These are phyloP conservation scores for Laburnicola sp. DNA, from an alignment of 2,329 filamentous ascomycete genomes.

Conservation along the genomic window DNA sequence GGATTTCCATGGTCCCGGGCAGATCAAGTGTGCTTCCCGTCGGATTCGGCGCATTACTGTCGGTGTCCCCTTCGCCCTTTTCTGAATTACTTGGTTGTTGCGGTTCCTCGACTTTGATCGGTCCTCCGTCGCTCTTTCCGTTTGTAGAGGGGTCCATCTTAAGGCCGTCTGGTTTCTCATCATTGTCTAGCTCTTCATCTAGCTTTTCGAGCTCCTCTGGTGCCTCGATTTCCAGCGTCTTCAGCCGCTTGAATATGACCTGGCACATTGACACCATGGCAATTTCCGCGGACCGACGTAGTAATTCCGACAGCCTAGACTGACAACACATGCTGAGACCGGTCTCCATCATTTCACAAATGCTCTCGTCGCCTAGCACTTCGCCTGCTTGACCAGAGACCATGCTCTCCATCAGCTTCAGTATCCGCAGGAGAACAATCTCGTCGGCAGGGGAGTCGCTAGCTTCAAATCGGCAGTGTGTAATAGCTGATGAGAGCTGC, in stretches of 20 bases:
- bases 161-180: constrained; percentile 66
- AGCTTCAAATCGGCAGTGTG: constrained; percentile 95
- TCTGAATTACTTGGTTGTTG: constrained; percentile 40
- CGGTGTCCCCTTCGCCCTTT: constrained; percentile 40
- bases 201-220: constrained; percentile 67
- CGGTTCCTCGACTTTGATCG: constrained; percentile 40
- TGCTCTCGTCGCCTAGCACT: constrained; percentile 94
- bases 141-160: constrained; percentile 82
- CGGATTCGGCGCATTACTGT: constrained; percentile 43
- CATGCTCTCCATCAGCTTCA: constrained; percentile 98
- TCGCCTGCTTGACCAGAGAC: constrained; percentile 90
- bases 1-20: constrained; percentile 41
- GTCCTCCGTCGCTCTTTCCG: constrained; percentile 57
- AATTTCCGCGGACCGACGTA: constrained; percentile 90
- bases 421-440: constrained; percentile 88
- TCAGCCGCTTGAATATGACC: constrained; percentile 92
- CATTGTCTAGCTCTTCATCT: constrained; percentile 67
- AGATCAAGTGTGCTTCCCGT: constrained; percentile 51
- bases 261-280: constrained; percentile 99
- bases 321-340: constrained; percentile 97
- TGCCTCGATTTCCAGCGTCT: constrained; percentile 78
- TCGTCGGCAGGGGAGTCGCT: constrained; percentile 94
- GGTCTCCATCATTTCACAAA: constrained; percentile 99
- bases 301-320: constrained; percentile 82
- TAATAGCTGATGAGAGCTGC: constrained; percentile 88